A percentile compares a stretch with the other conserved stretches of the same genome.
phyloP scores from a whole-genome alignment of 2,329 filamentous ascomycete genomes.

The Cercospora beticola region DNA sequence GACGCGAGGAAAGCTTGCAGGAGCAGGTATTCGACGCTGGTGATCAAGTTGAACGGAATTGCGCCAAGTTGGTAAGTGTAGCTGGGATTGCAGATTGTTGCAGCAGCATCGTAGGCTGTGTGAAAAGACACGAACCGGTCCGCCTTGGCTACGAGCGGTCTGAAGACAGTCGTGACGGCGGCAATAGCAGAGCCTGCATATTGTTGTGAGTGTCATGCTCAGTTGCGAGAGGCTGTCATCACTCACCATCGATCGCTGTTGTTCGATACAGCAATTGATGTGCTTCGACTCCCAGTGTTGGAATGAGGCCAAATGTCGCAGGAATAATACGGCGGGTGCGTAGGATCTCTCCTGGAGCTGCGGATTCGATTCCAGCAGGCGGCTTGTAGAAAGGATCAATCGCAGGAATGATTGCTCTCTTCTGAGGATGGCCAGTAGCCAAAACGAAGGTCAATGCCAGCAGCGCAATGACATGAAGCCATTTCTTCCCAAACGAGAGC shows the following conservation, averaged over 20 bases:
- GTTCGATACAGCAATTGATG: conserved; percentile 34
- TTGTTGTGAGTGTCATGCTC: neutral
- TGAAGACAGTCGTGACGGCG: conserved; percentile 33
- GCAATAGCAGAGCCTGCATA: conserved; percentile 28
- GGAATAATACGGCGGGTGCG: conserved; percentile 24
- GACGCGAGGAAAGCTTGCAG: conserved; percentile 25
- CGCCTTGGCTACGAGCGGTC: conserved; percentile 23
- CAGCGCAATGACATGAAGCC: neutral
- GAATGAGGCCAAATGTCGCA: conserved; percentile 30
- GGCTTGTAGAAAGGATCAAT: conserved; percentile 34
- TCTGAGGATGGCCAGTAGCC: neutral
- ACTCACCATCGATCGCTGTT: conserved; percentile 25
- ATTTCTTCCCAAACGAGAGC: neutral
- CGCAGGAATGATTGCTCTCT: conserved; percentile 17
- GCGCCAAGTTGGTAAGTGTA: conserved; percentile 37
- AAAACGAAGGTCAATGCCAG: neutral
- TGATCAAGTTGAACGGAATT: conserved; percentile 28
- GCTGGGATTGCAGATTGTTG: conserved; percentile 43
- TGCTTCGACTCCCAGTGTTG: conserved; percentile 21
- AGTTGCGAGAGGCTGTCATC: neutral
- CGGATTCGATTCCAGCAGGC: conserved; percentile 27
- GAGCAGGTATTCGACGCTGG: conserved; percentile 25
- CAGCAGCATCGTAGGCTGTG: conserved; percentile 38
- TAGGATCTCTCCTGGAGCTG: conserved; percentile 31
- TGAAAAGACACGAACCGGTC: conserved; percentile 36